Evolutionary conservation across 108 stramenopile genomes (phyloP).

Genomic region (Heterococcus sp.): DNA sequence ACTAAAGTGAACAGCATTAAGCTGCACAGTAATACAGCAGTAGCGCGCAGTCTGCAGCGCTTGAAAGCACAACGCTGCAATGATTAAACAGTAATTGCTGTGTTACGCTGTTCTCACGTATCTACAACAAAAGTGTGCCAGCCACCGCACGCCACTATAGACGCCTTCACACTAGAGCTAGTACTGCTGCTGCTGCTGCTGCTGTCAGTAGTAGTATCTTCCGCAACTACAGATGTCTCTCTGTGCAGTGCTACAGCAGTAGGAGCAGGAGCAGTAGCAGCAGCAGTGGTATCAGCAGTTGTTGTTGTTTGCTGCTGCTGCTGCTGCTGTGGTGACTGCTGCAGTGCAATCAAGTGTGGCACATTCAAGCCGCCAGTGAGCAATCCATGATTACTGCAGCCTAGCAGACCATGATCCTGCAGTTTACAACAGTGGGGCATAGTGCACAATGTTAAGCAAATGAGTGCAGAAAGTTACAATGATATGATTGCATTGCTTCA

Average conservation of each 20-base stretch:
- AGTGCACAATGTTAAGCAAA: background rate
- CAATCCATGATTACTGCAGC: constrained; percentile 32
- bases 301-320: too few species aligned
- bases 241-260: too few species aligned
- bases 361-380: constrained; percentile 4
- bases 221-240: too few species aligned
- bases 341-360: constrained; percentile 7
- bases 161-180: constrained; percentile 1
- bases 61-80: background rate
- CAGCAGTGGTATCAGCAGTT: background rate
- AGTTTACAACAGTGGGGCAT: background rate
- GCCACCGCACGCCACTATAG: constrained; percentile 30
- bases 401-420: constrained; percentile 29
- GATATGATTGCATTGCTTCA: background rate
- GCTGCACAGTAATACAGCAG: too few species aligned
- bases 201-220: too few species aligned
- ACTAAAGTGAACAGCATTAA: too few species aligned
- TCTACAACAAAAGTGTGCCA: constrained; percentile 40
- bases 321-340: background rate
- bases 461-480: background rate
- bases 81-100: background rate
- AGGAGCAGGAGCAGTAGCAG: too few species aligned
- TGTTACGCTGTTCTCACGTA: background rate
- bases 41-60: too few species aligned
- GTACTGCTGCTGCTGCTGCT: background rate